These are phyloP conservation scores for Musa itinerans DNA, from an alignment of 176 grass and related monocot genomes.

Conservation along the genomic window DNA sequence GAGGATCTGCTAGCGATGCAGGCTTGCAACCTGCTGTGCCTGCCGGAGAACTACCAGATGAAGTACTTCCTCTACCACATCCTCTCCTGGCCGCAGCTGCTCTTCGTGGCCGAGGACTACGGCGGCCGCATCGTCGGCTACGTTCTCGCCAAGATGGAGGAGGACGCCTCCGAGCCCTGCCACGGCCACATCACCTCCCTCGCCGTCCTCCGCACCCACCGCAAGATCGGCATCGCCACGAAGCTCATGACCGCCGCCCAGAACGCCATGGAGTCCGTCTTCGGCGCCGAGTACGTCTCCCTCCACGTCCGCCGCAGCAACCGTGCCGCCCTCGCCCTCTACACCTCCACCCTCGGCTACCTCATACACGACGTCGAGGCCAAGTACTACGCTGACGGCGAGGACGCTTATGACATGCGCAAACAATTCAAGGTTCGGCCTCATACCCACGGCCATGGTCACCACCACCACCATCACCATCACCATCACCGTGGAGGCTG, in stretches of 20 bases:
- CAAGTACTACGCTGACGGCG: slow-evolving; percentile 87
- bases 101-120: slow-evolving; percentile 96
- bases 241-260: slow-evolving; percentile 96
- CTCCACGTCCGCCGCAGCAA: slow-evolving; percentile 91
- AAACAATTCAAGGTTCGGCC: slow-evolving; percentile 17
- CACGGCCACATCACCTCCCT: slow-evolving; percentile 99
- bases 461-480: not conserved
- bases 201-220: slow-evolving; percentile 92
- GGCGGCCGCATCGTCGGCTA: slow-evolving; percentile 92
- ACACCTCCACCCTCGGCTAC: slow-evolving; percentile 73
- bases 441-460: not conserved
- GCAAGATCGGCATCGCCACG: slow-evolving; percentile 91
- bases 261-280: slow-evolving; percentile 92
- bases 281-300: slow-evolving; percentile 85
- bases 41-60: slow-evolving; percentile 99
- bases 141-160: slow-evolving; percentile 99
- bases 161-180: slow-evolving; percentile 93
- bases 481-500: slow-evolving; percentile 16
- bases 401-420: slow-evolving; percentile 47
- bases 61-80: slow-evolving; percentile 99
- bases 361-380: slow-evolving; percentile 81
- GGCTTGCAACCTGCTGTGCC: slow-evolving; percentile 96
- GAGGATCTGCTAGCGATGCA: slow-evolving; percentile 96
- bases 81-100: slow-evolving; percentile 97
- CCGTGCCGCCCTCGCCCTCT: slow-evolving; percentile 81